Evolutionary conservation across 768 basidiomycete genomes (phyloP).

Genomic region (Megacollybia marginata): DNA sequence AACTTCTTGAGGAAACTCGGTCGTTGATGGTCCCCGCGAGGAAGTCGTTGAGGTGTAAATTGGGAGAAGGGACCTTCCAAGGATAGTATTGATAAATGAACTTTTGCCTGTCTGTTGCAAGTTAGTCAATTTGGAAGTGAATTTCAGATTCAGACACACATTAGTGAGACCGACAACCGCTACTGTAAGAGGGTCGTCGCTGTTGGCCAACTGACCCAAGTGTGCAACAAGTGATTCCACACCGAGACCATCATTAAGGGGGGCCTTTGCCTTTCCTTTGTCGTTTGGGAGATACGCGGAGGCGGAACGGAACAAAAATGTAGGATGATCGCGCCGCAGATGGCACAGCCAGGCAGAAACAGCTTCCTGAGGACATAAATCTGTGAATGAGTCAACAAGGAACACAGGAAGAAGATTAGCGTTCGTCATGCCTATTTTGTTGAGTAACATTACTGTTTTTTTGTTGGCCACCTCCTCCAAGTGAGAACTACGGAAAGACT

Average conservation of each 20-base stretch:
- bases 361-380: slow-evolving; percentile 73
- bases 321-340: slow-evolving; percentile 53
- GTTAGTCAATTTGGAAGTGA: slow-evolving; percentile 2
- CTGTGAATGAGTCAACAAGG: slow-evolving; percentile 28
- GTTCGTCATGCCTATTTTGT: slow-evolving; percentile 71
- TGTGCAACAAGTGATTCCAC: slow-evolving; percentile 40
- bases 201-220: slow-evolving; percentile 39
- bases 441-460: slow-evolving; percentile 60
- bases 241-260: slow-evolving; percentile 55
- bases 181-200: slow-evolving; percentile 48
- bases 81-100: slow-evolving; percentile 74
- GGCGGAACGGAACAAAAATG: slow-evolving; percentile 68
- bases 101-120: slow-evolving; percentile 72
- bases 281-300: slow-evolving; percentile 58
- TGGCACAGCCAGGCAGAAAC: slow-evolving; percentile 60
- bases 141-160: slow-evolving; percentile 44
- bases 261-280: slow-evolving; percentile 36
- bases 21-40: slow-evolving; percentile 65
- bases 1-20: slow-evolving; percentile 58
- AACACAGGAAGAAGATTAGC: not conserved
- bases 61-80: slow-evolving; percentile 40
- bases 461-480: slow-evolving; percentile 48
- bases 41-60: slow-evolving; percentile 51
- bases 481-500: slow-evolving; percentile 55
- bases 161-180: slow-evolving; percentile 83